Evolutionary conservation across 306 rosid species (phyloP).

Genomic region (Inga laurina): DNA sequence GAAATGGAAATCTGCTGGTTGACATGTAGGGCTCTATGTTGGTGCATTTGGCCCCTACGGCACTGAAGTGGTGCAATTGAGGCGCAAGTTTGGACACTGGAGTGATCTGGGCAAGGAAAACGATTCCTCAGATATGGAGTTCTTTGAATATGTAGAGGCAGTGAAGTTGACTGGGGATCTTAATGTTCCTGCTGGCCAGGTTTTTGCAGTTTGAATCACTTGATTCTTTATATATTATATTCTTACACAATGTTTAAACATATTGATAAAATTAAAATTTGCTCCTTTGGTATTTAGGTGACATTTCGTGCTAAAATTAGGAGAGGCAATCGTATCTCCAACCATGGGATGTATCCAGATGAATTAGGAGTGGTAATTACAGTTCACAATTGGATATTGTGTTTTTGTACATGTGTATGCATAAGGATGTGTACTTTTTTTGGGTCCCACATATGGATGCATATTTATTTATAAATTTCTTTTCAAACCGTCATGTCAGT

Average conservation of each 20-base stretch:
- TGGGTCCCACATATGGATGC: constrained; percentile 1
- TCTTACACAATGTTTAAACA: constrained; percentile 12
- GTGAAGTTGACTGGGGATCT: constrained; percentile 97
- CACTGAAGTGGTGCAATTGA: constrained; percentile 84
- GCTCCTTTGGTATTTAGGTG: constrained; percentile 53
- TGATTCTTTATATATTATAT: constrained; percentile 16
- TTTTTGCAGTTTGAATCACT: constrained; percentile 34
- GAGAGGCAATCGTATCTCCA: constrained; percentile 60
- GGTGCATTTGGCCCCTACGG: constrained; percentile 98
- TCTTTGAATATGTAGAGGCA: constrained; percentile 97
- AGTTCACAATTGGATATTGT: constrained; percentile 22
- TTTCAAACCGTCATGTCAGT: constrained; percentile 11
- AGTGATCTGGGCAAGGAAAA: constrained; percentile 52
- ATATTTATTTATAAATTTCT: constrained; percentile 15
- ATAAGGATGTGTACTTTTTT: neutral
- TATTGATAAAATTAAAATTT: neutral
- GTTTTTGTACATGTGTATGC: neutral
- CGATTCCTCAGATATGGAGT: constrained; percentile 66
- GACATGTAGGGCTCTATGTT: constrained; percentile 78
- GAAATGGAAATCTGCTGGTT: constrained; percentile 26
- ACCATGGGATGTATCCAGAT: constrained; percentile 92
- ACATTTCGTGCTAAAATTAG: constrained; percentile 98
- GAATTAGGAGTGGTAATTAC: constrained; percentile 97
- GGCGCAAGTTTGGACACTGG: constrained; percentile 94
- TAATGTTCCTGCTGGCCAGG: constrained; percentile 99